Conservation (phyloP, 345 rosid genomes). For the Heritiera littoralis region DNA sequence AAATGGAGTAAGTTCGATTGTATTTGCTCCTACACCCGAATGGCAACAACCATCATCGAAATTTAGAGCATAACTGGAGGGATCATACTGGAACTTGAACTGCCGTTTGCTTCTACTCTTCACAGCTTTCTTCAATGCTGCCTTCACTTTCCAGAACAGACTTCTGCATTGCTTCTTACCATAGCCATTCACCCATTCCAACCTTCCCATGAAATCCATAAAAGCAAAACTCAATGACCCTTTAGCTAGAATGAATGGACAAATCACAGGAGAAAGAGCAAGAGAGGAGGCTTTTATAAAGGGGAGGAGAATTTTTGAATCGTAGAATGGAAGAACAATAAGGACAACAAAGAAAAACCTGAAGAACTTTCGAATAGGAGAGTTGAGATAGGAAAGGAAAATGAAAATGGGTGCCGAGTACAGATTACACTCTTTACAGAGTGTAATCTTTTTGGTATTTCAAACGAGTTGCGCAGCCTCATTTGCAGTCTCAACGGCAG, state of each 20-base stretch:
- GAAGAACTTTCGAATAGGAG: not conserved
- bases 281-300: not conserved
- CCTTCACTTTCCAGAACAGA: constrained; percentile 52
- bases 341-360: constrained; percentile 4
- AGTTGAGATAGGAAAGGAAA: constrained; percentile 5
- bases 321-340: not conserved
- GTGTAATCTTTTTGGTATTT: constrained; percentile 22
- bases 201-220: constrained; percentile 27
- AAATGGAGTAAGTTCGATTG: constrained; percentile 19
- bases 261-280: not conserved
- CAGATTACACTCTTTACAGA: not conserved
- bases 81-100: constrained; percentile 84
- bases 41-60: constrained; percentile 62
- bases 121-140: constrained; percentile 49
- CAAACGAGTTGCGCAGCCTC: constrained; percentile 39
- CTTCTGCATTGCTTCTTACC: constrained; percentile 51
- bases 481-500: constrained; percentile 23
- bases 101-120: constrained; percentile 35
- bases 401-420: constrained; percentile 1
- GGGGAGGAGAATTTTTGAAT: not conserved
- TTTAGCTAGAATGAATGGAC: not conserved
- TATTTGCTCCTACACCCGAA: constrained; percentile 19
- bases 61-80: constrained; percentile 79
- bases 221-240: constrained; percentile 5
- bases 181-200: constrained; percentile 33